These are phyloP conservation scores for Osmanthus fragrans DNA, from an alignment of 257 asterid species.

Conservation along the genomic window DNA sequence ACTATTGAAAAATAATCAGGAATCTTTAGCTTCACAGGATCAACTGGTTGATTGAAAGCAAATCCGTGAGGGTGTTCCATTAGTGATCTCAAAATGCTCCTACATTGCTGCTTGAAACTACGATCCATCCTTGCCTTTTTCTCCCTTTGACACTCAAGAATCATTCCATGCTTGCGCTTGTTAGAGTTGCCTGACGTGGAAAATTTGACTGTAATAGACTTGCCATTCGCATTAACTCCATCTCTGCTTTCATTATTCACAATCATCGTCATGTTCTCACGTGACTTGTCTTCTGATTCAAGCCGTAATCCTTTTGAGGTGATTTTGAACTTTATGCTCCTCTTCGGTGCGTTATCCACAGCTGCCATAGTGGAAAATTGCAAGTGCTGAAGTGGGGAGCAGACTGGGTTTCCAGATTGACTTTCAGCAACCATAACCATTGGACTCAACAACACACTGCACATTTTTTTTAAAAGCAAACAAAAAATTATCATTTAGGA, in stretches of 20 bases:
- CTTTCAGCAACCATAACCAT: constrained; percentile 23
- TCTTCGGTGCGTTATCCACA: constrained; percentile 24
- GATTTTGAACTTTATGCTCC: constrained; percentile 50
- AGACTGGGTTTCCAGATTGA: constrained; percentile 5
- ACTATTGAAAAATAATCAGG: constrained; percentile 75
- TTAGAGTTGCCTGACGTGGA: constrained; percentile 18
- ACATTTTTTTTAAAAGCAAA: neutral
- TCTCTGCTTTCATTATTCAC: constrained; percentile 18
- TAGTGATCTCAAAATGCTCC: constrained; percentile 49
- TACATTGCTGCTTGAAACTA: constrained; percentile 46
- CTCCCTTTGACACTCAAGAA: constrained; percentile 34
- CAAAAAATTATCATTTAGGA: neutral
- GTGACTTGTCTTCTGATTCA: constrained; percentile 29
- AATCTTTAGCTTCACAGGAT: constrained; percentile 61
- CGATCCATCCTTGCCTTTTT: constrained; percentile 59
- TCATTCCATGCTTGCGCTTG: constrained; percentile 49
- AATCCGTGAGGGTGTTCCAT: constrained; percentile 39
- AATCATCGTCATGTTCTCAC: constrained; percentile 10
- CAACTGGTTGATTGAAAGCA: constrained; percentile 66
- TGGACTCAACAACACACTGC: constrained; percentile 16
- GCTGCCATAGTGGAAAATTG: constrained; percentile 32
- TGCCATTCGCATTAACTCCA: constrained; percentile 4
- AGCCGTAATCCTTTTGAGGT: constrained; percentile 36
- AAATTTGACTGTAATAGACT: neutral
- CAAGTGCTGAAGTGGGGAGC: constrained; percentile 20